Evolutionary conservation across 495 filamentous ascomycete genomes (phyloP).

Genomic region (Alectoria sarmentosa): DNA sequence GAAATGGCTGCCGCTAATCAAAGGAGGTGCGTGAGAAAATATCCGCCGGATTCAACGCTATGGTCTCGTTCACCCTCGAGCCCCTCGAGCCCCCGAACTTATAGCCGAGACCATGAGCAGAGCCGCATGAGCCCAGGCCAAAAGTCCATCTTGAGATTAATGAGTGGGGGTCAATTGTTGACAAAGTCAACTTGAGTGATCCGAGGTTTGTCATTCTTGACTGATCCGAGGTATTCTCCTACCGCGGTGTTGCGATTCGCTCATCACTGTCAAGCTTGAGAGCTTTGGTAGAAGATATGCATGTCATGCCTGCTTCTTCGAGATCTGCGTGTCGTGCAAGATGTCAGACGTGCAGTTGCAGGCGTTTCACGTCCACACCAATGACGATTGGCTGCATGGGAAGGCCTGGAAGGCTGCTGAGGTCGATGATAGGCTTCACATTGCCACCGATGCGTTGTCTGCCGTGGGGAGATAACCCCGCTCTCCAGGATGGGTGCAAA

Average conservation of each 20-base stretch:
- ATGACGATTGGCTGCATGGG: background rate
- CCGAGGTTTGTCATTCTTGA: background rate
- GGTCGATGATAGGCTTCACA: background rate
- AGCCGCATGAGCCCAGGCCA: slow-evolving; percentile 1
- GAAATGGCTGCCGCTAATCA: background rate
- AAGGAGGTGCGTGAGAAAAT: background rate
- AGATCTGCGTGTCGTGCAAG: background rate
- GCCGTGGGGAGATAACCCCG: background rate
- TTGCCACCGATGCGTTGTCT: background rate
- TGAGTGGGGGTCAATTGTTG: background rate
- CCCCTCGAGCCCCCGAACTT: background rate
- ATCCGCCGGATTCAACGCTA: background rate
- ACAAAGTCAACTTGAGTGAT: background rate
- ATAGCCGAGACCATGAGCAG: background rate
- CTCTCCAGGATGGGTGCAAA: background rate
- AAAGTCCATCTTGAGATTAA: background rate
- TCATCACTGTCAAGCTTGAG: background rate
- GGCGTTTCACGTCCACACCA: background rate
- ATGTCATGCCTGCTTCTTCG: background rate
- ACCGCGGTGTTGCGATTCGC: slow-evolving; percentile 4
- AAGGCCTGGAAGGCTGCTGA: background rate
- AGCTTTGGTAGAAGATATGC: background rate
- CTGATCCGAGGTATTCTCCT: background rate
- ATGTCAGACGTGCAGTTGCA: background rate
- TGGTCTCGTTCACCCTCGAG: background rate